These are phyloP conservation scores for Starmerella powellii DNA, from an alignment of 805 yeast species.

Conservation along the genomic window DNA sequence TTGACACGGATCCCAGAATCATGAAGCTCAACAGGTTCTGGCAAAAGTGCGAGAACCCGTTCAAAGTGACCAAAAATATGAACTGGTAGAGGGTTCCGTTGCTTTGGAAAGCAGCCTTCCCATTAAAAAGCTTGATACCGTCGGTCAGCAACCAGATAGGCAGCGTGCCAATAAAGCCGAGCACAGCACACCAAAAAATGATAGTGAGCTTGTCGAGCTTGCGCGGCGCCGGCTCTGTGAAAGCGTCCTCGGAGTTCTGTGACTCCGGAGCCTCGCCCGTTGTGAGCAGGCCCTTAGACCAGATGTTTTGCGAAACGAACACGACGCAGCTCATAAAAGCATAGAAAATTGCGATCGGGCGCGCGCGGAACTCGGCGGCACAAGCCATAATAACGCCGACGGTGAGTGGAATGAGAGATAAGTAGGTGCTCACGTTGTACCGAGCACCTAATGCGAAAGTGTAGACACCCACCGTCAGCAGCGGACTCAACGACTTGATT, in stretches of 20 bases:
- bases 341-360: conserved; percentile 50
- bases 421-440: conserved; percentile 56
- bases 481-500: conserved; percentile 81
- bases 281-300: conserved; percentile 71
- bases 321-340: conserved; percentile 59
- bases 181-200: conserved; percentile 63
- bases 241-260: conserved; percentile 3
- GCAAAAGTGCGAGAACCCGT: conserved; percentile 65
- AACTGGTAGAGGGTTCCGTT: conserved; percentile 34
- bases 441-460: conserved; percentile 44
- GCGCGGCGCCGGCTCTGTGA: conserved; percentile 3
- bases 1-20: conserved; percentile 66
- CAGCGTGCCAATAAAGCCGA: conserved; percentile 60
- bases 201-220: conserved; percentile 72
- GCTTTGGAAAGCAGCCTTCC: conserved; percentile 16
- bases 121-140: conserved; percentile 25
- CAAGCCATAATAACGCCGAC: conserved; percentile 68
- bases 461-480: conserved; percentile 74
- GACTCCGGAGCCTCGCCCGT: conserved; percentile 19
- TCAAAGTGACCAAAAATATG: conserved; percentile 38
- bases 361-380: conserved; percentile 34
- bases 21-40: conserved; percentile 77
- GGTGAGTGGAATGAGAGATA: conserved; percentile 67
- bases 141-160: conserved; percentile 63
- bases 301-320: conserved; percentile 77